Percentiles rank a stretch among this genome's conserved stretches.
These are phyloP conservation scores for Lenwebbia sp. DNA, from an alignment of 345 rosid genomes.

Conservation along the genomic window DNA sequence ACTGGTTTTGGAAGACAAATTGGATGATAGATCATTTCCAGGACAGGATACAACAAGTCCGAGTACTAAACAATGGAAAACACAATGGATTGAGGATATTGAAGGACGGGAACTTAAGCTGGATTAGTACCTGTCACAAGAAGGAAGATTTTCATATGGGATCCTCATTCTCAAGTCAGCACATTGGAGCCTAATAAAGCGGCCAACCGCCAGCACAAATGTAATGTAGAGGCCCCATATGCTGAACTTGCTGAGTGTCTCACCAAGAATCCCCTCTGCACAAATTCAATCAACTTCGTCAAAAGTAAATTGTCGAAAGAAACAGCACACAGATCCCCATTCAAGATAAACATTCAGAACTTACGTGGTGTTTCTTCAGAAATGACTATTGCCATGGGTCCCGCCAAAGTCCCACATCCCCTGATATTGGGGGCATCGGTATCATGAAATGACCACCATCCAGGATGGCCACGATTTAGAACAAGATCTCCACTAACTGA, in stretches of 20 bases:
- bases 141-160: constrained; percentile 41
- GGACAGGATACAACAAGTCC: neutral
- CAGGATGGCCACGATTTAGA: constrained; percentile 23
- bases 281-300: neutral
- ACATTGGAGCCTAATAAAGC: constrained; percentile 32
- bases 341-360: neutral
- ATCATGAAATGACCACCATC: constrained; percentile 45
- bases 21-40: neutral
- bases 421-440: constrained; percentile 2
- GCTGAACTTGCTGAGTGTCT: constrained; percentile 45
- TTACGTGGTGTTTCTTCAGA: constrained; percentile 44
- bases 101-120: neutral
- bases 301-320: neutral
- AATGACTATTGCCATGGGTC: constrained; percentile 34
- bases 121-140: constrained; percentile 30
- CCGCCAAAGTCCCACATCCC: constrained; percentile 22
- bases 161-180: constrained; percentile 41
- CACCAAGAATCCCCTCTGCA: constrained; percentile 44
- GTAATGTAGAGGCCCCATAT: constrained; percentile 45
- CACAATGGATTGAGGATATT: neutral
- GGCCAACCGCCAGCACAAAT: constrained; percentile 43
- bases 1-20: neutral
- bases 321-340: neutral
- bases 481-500: constrained; percentile 32
- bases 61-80: neutral